phyloP scores from a whole-genome alignment of 306 rosid genomes.

The Vachellia collinsii region DNA sequence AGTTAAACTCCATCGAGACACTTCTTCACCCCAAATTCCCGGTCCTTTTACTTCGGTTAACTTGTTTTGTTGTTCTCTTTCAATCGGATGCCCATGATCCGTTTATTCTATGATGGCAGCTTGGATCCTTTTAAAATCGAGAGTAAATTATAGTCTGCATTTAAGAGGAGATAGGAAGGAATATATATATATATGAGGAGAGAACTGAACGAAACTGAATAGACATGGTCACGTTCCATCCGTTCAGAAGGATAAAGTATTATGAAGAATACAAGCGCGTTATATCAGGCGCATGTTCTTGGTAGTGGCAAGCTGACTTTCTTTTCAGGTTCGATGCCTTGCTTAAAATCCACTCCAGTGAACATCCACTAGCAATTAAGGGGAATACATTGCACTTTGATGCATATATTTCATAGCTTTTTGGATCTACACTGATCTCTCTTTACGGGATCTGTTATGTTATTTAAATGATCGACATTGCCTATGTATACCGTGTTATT shows the following conservation, averaged over 20 bases:
- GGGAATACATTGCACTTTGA: neutral
- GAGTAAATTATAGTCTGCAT: neutral
- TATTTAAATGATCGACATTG: neutral
- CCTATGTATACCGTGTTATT: too few species aligned
- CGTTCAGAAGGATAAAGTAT: neutral
- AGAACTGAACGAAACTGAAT: too few species aligned
- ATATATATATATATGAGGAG: neutral
- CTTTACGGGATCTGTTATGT: neutral
- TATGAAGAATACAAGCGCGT: too few species aligned
- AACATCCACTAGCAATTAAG: constrained; percentile 31
- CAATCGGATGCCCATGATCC: neutral
- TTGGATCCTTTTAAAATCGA: neutral
- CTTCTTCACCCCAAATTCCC: too few species aligned
- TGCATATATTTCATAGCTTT: neutral
- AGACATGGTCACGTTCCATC: neutral
- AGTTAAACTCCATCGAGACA: too few species aligned
- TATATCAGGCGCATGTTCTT: neutral
- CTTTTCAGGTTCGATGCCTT: neutral
- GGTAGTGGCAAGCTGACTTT: neutral
- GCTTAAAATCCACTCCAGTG: constrained; percentile 38
- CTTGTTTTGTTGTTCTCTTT: too few species aligned
- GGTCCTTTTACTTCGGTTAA: too few species aligned
- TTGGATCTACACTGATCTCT: neutral
- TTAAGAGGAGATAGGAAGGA: neutral
- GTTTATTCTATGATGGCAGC: neutral